phyloP scores from a whole-genome alignment of 2,329 filamentous ascomycete genomes.

The Teratosphaeria pseudoeucalypti region DNA sequence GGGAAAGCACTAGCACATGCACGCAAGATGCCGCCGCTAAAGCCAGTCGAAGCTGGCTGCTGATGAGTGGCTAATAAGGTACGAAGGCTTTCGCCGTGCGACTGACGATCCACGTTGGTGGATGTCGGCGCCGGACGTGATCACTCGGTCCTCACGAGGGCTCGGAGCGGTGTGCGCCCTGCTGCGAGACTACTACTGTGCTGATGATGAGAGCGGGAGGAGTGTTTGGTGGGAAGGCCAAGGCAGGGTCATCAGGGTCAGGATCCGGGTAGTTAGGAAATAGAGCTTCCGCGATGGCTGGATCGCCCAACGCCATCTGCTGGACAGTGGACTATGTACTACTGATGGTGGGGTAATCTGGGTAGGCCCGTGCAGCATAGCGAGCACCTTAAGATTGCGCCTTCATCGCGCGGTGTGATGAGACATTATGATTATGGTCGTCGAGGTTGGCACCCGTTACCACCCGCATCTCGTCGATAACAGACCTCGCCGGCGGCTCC shows the following conservation, averaged over 20 bases:
- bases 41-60: background rate
- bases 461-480: background rate
- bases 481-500: background rate
- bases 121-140: background rate
- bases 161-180: background rate
- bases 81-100: background rate
- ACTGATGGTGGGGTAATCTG: background rate
- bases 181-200: background rate
- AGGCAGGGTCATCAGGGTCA: background rate
- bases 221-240: background rate
- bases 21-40: background rate
- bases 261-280: background rate
- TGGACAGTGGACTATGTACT: background rate
- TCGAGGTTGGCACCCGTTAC: background rate
- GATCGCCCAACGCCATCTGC: background rate
- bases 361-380: background rate
- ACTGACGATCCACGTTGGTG: background rate
- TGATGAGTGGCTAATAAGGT: background rate
- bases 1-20: background rate
- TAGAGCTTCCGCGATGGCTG: background rate
- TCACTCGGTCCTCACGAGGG: background rate
- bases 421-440: too few species aligned
- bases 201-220: too few species aligned
- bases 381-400: background rate
- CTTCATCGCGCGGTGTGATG: background rate